Evolutionary conservation across 2,329 filamentous ascomycete species (phyloP), one percentile per base, ranked within the genome.

Genomic region (Cladophialophora exuberans): DNA sequence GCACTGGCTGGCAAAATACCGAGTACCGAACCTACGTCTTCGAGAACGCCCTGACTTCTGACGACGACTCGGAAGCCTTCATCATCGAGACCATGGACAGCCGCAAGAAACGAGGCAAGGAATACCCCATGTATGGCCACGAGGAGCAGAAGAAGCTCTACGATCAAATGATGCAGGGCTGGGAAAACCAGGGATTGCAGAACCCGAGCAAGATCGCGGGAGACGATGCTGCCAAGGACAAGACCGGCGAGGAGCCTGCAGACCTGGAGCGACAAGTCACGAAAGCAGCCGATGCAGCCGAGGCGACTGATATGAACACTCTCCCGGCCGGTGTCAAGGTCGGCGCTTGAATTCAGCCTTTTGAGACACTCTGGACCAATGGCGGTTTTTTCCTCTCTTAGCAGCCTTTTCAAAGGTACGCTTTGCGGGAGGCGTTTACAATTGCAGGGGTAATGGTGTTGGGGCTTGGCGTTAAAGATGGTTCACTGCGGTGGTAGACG

Each of bases 11-110:
- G 89, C 67, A 70, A 6, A 92, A 92, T 69, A 86, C 86, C 48
- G 88, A 92, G 72, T 85, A 77, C 67, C 83, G 88, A 54, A 83
- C 83, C 4, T 91, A 85, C 69, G 74, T 77, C 43, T 90, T 90
- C 67, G 76, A 71, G 22, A 68, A 69, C 15, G 62, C 69, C 5
- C 50, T 57, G 33, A 17, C 11, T 5, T 22, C 60, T 2, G 50
- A 75, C 11, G 67, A 70, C 20, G 69, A 70, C 20, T 71, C 72
- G 33, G 73, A 76, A 52, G 73, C 74, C 3, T 69, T 65, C 17
- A 57, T 78, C 10, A 56, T 70, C 7, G 75, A 78, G 65, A 76
- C 73, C 1, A 25, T 62, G 2, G 71, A 75, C 17, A 76, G 73
- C 10, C 70, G 75, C 30, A 53, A 65, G 15, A 70, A 73, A 11